Evolutionary conservation across 2,329 filamentous ascomycete genomes (phyloP).

Genomic region (Seiridium cupressi): DNA sequence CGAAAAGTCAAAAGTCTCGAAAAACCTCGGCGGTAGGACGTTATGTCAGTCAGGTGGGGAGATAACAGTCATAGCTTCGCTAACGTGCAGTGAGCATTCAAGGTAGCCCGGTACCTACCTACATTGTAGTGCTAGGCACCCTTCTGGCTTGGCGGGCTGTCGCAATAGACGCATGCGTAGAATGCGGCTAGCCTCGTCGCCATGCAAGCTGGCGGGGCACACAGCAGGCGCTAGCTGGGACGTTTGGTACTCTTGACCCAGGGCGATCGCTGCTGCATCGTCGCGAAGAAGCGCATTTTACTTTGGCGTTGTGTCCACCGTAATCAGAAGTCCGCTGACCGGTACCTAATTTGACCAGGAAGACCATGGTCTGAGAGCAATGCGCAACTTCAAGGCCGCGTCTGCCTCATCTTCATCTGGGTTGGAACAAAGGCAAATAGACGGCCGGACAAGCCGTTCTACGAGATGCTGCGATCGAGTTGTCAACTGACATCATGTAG

Average conservation of each 20-base stretch:
- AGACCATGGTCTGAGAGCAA: too few relatives aligned
- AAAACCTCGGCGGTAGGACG: neutral
- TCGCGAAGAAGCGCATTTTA: neutral
- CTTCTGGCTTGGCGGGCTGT: too few relatives aligned
- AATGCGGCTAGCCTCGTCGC: constrained; percentile 1
- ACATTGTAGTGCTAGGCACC: too few relatives aligned
- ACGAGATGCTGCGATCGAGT: neutral
- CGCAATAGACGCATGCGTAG: neutral
- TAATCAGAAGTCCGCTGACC: neutral
- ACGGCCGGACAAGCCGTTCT: neutral
- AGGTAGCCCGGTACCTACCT: too few relatives aligned
- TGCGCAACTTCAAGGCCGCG: neutral
- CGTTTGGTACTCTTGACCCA: neutral
- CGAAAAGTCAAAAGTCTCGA: neutral
- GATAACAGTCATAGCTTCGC: neutral
- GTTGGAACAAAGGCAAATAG: neutral
- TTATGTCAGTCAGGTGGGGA: neutral
- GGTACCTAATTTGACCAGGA: too few relatives aligned
- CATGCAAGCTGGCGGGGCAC: neutral
- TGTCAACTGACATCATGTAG: neutral
- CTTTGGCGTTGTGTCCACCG: neutral
- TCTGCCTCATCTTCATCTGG: neutral
- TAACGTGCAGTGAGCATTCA: too few relatives aligned
- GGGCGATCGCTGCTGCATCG: neutral
- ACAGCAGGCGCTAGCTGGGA: neutral